Evolutionary conservation across 2,329 filamentous ascomycete species (phyloP).

Genomic region (Anthostomella pinea): DNA sequence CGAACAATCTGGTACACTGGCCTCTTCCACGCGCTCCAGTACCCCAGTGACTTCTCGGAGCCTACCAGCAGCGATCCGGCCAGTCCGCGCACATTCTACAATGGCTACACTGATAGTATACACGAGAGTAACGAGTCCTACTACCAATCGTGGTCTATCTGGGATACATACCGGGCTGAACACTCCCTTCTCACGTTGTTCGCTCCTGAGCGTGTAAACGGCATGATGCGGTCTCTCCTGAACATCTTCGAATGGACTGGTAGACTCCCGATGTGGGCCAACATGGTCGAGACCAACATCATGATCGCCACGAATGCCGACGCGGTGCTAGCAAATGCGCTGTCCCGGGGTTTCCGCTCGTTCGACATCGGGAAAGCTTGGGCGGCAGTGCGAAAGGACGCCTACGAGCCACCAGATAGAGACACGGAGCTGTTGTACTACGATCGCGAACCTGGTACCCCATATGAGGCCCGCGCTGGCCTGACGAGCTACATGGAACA

Average conservation of each 20-base stretch:
- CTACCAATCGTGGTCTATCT: constrained; percentile 50
- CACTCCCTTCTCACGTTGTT: constrained; percentile 44
- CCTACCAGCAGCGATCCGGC: constrained; percentile 27
- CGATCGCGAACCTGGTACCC: constrained; percentile 43
- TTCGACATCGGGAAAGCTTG: constrained; percentile 44
- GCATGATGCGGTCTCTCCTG: constrained; percentile 45
- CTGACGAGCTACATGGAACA: constrained; percentile 42
- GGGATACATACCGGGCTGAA: constrained; percentile 48
- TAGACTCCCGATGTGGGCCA: constrained; percentile 47
- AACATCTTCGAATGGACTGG: constrained; percentile 46
- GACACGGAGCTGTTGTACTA: constrained; percentile 45
- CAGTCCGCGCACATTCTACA: constrained; percentile 37
- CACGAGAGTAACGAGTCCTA: constrained; percentile 42
- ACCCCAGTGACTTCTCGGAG: constrained; percentile 47
- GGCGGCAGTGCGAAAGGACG: constrained; percentile 42
- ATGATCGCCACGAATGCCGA: constrained; percentile 50
- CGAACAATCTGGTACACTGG: constrained; percentile 45
- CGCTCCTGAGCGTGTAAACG: constrained; percentile 43
- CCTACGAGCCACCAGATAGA: constrained; percentile 41
- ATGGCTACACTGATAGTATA: constrained; percentile 44
- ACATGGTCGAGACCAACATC: constrained; percentile 48
- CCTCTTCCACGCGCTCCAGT: constrained; percentile 45
- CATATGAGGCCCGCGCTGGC: constrained; percentile 44
- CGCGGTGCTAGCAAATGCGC: constrained; percentile 45
- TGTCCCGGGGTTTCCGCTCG: constrained; percentile 39